Base-by-base conservation (phyloP, 805 yeast genomes). In the Spathaspora passalidarum region DNA sequence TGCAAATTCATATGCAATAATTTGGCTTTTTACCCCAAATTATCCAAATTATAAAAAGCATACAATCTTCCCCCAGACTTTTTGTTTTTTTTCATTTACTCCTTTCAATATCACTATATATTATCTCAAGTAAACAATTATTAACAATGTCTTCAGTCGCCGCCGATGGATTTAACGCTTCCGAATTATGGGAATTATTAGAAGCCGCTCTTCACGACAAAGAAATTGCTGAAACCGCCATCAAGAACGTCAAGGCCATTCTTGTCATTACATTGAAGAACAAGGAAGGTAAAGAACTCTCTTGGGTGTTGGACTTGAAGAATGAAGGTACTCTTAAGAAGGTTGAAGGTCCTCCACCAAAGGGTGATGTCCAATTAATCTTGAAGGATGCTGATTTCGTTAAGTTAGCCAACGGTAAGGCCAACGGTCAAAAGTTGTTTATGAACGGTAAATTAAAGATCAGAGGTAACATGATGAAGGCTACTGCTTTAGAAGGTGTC, bases 401-500 rank as follows among this genome's bases (percentile, higher is more conserved):
- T 55, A 81, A 78, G 62, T 77, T 88, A 55, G 86, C 86, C 44
- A 69, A 73, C 50, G 95, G 95, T 51, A 86, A 87, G 75, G 82
- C 89, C 52, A 84, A 84, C 65, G 88, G 96, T 40, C 96, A 88
- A 68, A 84, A 82, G 70, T 77, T 88, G 59, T 88, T 87, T 66
- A 80, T 88, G 86, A 71, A 78, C 56, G 96, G 96, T 36, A 85
- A 84, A 67, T 79, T 88, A 66, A 88, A 87, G 76, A 83, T 88
- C 53, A 86, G 84, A 75, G 96, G 96, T 54, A 87, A 89, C 72
- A 84, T 88, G 71, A 86, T 86, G 91, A 88, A 88, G 76, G 96
- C 96, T 45, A 80, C 91, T 38, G 79, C 80, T 49, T 79, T 86
- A 49, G 92, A 86, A 66, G 69, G 76, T 41, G 79, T 86, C 42